Evolutionary conservation across 2,329 filamentous ascomycete genomes (phyloP).

Genomic region (Apiospora aurea): DNA sequence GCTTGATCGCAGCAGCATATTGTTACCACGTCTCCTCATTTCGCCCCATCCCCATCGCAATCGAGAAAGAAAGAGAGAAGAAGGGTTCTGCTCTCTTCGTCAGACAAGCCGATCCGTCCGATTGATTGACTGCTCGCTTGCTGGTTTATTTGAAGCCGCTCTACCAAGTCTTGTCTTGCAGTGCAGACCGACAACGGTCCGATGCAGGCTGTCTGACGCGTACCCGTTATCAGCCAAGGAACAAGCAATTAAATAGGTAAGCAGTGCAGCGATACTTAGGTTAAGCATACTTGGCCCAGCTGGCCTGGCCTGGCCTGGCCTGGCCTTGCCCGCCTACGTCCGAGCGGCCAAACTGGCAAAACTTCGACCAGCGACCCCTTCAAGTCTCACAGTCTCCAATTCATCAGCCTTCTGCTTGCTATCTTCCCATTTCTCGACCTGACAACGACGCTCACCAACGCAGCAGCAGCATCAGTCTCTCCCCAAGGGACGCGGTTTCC

Average conservation of each 20-base stretch:
- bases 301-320: constrained; percentile 9
- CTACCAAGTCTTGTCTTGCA: background rate
- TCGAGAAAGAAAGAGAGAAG: background rate
- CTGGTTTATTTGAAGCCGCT: background rate
- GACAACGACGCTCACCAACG: constrained; percentile 11
- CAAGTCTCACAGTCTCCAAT: constrained; percentile 20
- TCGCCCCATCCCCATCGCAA: background rate
- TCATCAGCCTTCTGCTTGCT: constrained; percentile 12
- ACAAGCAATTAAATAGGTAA: constrained; percentile 19
- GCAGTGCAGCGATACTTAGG: background rate
- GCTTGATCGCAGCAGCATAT: background rate
- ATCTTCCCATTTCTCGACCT: background rate
- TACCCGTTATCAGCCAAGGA: constrained; percentile 19
- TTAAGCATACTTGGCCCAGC: background rate
- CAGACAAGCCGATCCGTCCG: background rate
- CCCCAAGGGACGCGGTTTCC: constrained; percentile 27
- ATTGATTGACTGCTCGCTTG: background rate
- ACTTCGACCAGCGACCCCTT: constrained; percentile 9
- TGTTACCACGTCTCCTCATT: background rate
- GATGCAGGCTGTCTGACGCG: constrained; percentile 19
- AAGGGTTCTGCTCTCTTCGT: too few relatives aligned
- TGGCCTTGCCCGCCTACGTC: constrained; percentile 14
- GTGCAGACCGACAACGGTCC: constrained; percentile 3
- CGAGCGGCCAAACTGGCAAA: constrained; percentile 16
- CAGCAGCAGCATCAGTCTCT: constrained; percentile 11